phyloP scores from a whole-genome alignment of 768 basidiomycete genomes.

The Cystofilobasidium bisporidii region DNA sequence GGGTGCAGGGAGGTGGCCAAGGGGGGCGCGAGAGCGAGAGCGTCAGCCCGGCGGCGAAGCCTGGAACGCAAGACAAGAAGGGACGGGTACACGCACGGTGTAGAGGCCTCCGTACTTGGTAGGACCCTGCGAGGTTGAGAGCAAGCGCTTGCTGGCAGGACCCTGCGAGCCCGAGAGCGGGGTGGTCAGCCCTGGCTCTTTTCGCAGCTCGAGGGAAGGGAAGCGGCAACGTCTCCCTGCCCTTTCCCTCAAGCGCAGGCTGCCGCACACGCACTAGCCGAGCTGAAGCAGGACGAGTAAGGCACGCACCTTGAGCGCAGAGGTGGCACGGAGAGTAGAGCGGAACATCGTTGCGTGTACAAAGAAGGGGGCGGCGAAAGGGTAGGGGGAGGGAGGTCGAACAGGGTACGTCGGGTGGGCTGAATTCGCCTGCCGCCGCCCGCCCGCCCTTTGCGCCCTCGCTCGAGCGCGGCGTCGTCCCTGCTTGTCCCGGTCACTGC shows the following conservation, averaged over 20 bases:
- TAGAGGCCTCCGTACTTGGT: conserved; percentile 90
- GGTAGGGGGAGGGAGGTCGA: no score
- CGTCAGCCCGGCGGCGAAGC: not conserved
- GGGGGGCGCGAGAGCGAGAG: not conserved
- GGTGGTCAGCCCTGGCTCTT: not conserved
- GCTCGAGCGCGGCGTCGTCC: no score
- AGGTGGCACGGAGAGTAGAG: not conserved
- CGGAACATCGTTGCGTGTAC: not conserved
- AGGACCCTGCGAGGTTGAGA: conserved; percentile 47
- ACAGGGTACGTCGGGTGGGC: no score
- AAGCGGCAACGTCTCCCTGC: not conserved
- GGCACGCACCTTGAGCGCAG: not conserved
- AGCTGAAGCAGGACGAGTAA: not conserved
- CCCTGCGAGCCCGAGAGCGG: not conserved
- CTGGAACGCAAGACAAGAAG: not conserved
- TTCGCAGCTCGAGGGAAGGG: no score
- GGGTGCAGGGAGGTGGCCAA: not conserved
- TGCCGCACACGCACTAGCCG: not conserved
- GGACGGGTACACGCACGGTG: conserved; percentile 55
- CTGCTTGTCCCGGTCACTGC: no score
- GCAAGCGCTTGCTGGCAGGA: not conserved
- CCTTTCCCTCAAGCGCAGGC: not conserved
- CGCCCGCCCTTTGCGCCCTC: no score
- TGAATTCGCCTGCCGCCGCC: no score
- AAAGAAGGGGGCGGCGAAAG: no score